Base-by-base conservation (phyloP, 2,329 filamentous ascomycete genomes). In the Fusarium metavorans region DNA sequence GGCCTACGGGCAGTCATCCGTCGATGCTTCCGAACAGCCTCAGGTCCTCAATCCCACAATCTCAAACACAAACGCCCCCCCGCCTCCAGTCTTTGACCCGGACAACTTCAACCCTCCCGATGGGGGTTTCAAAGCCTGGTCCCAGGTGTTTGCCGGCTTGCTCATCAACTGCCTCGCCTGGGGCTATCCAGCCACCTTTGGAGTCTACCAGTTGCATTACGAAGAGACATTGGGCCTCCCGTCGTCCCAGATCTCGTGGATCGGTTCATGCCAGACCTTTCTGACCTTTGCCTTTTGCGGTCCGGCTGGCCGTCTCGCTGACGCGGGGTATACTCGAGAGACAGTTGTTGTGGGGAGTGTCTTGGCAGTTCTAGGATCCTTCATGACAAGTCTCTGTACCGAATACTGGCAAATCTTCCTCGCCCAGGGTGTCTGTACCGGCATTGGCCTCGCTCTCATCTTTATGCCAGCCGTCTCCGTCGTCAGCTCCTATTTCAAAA, bases 381-480 rank as follows among this genome's bases (percentile, higher is more conserved):
- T 90, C 73, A 84, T 85, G 80, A 87, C 85, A 2, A 87, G 85
- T 66, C 70, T 87, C 6, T 82, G 81, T 48, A 83, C 77, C 8
- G 73, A 80, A 59, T 89, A 89, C 80, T 89, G 85, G 85, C 86
- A 89, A 74, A 83, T 90, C 45, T 81, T 90, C 41, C 81, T 91
- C 14, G 82, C 87, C 1, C 89, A 91, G 77, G 89, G 89, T 18
- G 64, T 89, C 35, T 87, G 86, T 68, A 82, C 85, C 5, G 88
- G 88, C 1, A 70, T 89, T 9, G 90, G 89, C 4, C 84, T 87
- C 39, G 90, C 90, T 16, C 84, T 88, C 64, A 82, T 91, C 39
- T 92, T 90, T 79, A 87, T 90, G 68, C 88, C 91, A 2, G 86
- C 88, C 30, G 85, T 92, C 32, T 88, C 90, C 20, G 86, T 93